Evolutionary conservation across 148 eudicot genomes (phyloP).

Genomic region (Cornus florida): DNA sequence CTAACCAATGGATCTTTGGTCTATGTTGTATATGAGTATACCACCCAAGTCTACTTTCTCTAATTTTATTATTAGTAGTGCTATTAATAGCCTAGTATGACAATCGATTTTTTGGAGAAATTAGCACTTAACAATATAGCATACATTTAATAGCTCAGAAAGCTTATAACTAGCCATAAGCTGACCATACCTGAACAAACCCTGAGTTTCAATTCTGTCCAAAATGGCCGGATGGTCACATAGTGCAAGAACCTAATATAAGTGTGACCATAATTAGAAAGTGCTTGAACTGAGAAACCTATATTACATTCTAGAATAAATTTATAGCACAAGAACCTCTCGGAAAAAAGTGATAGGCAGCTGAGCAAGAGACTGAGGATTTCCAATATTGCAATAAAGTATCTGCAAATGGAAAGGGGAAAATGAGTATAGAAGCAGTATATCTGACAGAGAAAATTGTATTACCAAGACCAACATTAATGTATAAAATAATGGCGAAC

Average conservation of each 20-base stretch:
- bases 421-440: slow-evolving; percentile 7
- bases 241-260: slow-evolving; percentile 78
- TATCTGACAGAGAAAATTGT: not conserved
- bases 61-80: no score
- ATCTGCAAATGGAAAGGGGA: slow-evolving; percentile 46
- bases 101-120: not conserved
- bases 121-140: not conserved
- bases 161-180: slow-evolving; percentile 3
- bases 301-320: not conserved
- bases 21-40: no score
- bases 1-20: no score
- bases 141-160: not conserved
- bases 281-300: not conserved
- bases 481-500: not conserved
- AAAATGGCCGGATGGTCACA: slow-evolving; percentile 88
- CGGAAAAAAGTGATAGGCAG: slow-evolving; percentile 92
- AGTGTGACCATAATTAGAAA: slow-evolving; percentile 1
- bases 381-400: slow-evolving; percentile 92
- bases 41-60: no score
- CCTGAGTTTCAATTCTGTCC: slow-evolving; percentile 83
- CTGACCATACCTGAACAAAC: slow-evolving; percentile 65
- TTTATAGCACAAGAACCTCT: slow-evolving; percentile 52
- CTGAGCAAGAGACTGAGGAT: slow-evolving; percentile 96
- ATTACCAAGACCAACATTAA: no score
- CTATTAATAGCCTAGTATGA: not conserved